Conservation (phyloP, 208 protist species). For the Trypanosoma brucei region DNA sequence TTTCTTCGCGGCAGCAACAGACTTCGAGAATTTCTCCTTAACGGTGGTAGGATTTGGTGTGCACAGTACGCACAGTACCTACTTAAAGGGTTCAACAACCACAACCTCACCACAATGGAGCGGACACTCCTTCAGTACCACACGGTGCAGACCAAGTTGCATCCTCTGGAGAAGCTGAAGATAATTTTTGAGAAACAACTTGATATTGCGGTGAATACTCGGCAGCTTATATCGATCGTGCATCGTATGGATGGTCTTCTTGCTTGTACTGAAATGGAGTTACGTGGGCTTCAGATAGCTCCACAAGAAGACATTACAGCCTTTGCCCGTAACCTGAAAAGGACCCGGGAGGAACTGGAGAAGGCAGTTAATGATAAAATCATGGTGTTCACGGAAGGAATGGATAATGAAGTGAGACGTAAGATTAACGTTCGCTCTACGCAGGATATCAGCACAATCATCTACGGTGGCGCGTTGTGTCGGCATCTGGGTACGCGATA, state of each 20-base stretch:
- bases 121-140: constrained; percentile 81
- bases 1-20: constrained; percentile 65
- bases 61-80: constrained; percentile 92
- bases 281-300: constrained; percentile 72
- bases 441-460: constrained; percentile 88
- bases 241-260: constrained; percentile 91
- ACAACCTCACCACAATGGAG: constrained; percentile 80
- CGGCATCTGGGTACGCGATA: constrained; percentile 76
- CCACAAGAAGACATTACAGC: constrained; percentile 58
- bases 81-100: constrained; percentile 80
- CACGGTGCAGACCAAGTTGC: constrained; percentile 65
- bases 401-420: constrained; percentile 83
- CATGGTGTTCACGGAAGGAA: constrained; percentile 74
- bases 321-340: constrained; percentile 62
- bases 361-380: constrained; percentile 83
- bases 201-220: constrained; percentile 66
- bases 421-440: constrained; percentile 85
- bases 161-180: constrained; percentile 76
- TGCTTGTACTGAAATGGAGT: constrained; percentile 89
- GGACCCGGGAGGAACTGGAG: constrained; percentile 71
- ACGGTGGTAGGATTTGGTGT: constrained; percentile 85
- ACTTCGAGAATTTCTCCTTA: constrained; percentile 65
- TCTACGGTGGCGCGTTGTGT: constrained; percentile 83
- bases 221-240: constrained; percentile 75
- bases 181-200: constrained; percentile 90